A percentile compares a stretch with the other conserved stretches of the same genome.
Conservation (phyloP, 2,329 filamentous ascomycete genomes). For the Pseudogymnoascus pannorum region DNA sequence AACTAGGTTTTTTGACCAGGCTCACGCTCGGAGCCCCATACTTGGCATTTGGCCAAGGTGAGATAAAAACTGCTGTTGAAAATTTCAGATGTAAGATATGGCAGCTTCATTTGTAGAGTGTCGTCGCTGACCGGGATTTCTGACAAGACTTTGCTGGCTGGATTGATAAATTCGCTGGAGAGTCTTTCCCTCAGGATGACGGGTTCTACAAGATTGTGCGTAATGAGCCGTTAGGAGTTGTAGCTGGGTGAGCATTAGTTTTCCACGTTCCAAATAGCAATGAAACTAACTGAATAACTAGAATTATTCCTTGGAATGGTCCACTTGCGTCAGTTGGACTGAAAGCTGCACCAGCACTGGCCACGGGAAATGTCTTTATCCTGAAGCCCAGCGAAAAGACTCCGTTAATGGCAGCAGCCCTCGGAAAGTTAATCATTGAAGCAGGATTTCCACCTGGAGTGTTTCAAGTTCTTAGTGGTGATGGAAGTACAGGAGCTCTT, state of each 20-base stretch:
- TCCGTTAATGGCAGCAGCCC: conserved; percentile 45
- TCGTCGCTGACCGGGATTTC: background rate
- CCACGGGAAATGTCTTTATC: conserved; percentile 50
- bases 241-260: conserved; percentile 27
- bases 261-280: background rate
- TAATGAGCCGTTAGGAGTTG: conserved; percentile 37
- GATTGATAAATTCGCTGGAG: conserved; percentile 33
- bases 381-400: conserved; percentile 58
- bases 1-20: conserved; percentile 34
- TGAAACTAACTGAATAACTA: background rate
- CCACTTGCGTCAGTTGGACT: conserved; percentile 40
- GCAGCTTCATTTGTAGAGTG: conserved; percentile 20
- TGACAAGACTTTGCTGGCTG: conserved; percentile 30
- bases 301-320: conserved; percentile 52
- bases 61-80: conserved; percentile 29
- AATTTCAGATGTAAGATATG: conserved; percentile 20
- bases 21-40: conserved; percentile 40
- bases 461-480: conserved; percentile 34
- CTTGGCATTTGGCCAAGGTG: conserved; percentile 36
- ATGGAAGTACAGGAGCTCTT: conserved; percentile 31
- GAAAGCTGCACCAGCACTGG: conserved; percentile 54
- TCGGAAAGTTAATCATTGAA: conserved; percentile 26
- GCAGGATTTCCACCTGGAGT: conserved; percentile 31
- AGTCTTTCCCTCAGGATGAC: conserved; percentile 35
- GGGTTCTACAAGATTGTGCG: conserved; percentile 35